These are phyloP conservation scores for Pseudogymnoascus sp. DNA, from an alignment of 2,329 filamentous ascomycete genomes.

Conservation along the genomic window DNA sequence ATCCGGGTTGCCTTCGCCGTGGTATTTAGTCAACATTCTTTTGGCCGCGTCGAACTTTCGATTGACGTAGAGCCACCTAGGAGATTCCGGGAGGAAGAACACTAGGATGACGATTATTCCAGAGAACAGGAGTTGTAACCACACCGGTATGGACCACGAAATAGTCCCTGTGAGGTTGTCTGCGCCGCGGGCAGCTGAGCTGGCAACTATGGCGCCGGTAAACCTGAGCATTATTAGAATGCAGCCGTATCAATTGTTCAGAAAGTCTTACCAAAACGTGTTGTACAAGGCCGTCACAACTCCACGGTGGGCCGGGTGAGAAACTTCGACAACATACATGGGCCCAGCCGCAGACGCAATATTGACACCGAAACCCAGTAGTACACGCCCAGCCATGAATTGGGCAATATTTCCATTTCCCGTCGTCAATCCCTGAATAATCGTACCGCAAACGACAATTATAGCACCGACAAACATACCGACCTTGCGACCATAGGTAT, in stretches of 20 bases:
- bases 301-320: slow-evolving; percentile 40
- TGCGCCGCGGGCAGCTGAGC: slow-evolving; percentile 47
- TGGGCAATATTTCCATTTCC: slow-evolving; percentile 31
- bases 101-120: slow-evolving; percentile 39
- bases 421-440: slow-evolving; percentile 34
- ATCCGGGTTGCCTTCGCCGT: slow-evolving; percentile 44
- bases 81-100: slow-evolving; percentile 42
- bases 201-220: slow-evolving; percentile 47
- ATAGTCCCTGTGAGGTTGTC: slow-evolving; percentile 32
- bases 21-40: slow-evolving; percentile 40
- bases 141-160: slow-evolving; percentile 44
- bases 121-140: slow-evolving; percentile 46
- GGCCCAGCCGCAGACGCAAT: slow-evolving; percentile 41
- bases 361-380: slow-evolving; percentile 51
- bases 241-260: background rate
- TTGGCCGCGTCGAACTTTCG: slow-evolving; percentile 32
- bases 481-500: slow-evolving; percentile 40
- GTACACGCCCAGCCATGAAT: slow-evolving; percentile 51
- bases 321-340: slow-evolving; percentile 41
- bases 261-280: slow-evolving; percentile 20
- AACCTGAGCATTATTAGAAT: slow-evolving; percentile 35
- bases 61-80: slow-evolving; percentile 37
- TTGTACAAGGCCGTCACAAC: slow-evolving; percentile 31
- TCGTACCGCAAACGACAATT: slow-evolving; percentile 39
- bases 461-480: slow-evolving; percentile 42